Percentiles rank a stretch among this genome's conserved stretches.
phyloP scores from a whole-genome alignment of 176 grass and related monocot genomes.

The Avena atlantica region DNA sequence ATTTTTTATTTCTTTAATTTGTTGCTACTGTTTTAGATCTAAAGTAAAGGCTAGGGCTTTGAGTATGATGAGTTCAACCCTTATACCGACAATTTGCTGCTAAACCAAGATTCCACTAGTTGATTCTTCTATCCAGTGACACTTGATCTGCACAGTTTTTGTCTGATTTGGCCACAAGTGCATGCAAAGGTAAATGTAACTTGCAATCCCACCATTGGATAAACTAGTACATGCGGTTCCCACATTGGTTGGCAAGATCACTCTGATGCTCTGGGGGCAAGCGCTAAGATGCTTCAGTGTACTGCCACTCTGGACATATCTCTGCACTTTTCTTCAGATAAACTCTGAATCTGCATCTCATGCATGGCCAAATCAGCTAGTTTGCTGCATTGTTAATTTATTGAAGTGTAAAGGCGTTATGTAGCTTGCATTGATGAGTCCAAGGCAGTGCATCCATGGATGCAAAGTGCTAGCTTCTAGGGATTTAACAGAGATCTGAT shows the following conservation, averaged over 20 bases:
- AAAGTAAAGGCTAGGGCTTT: conserved; percentile 64
- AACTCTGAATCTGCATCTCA: conserved; percentile 35
- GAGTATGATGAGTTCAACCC: conserved; percentile 37
- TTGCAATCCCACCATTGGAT: conserved; percentile 24
- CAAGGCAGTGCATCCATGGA: conserved; percentile 45
- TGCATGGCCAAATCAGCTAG: not conserved
- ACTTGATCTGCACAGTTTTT: conserved; percentile 41
- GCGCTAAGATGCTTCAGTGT: conserved; percentile 47
- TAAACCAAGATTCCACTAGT: conserved; percentile 43
- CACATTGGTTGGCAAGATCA: conserved; percentile 44
- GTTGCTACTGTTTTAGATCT: conserved; percentile 55
- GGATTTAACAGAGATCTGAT: conserved; percentile 48
- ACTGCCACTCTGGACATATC: conserved; percentile 37
- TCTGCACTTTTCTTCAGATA: not conserved
- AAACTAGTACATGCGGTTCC: conserved; percentile 47
- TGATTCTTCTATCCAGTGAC: conserved; percentile 44
- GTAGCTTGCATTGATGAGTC: conserved; percentile 53
- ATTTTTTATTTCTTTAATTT: conserved; percentile 44
- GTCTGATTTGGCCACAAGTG: conserved; percentile 30
- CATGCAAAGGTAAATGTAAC: conserved; percentile 22
- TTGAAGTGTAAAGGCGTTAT: conserved; percentile 43
- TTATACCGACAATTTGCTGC: conserved; percentile 50
- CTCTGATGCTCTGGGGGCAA: conserved; percentile 29
- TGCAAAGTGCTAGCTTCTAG: conserved; percentile 35
- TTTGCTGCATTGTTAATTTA: conserved; percentile 37